These are phyloP conservation scores for Phoma sp. DNA, from an alignment of 2,329 filamentous ascomycete species.

Conservation along the genomic window DNA sequence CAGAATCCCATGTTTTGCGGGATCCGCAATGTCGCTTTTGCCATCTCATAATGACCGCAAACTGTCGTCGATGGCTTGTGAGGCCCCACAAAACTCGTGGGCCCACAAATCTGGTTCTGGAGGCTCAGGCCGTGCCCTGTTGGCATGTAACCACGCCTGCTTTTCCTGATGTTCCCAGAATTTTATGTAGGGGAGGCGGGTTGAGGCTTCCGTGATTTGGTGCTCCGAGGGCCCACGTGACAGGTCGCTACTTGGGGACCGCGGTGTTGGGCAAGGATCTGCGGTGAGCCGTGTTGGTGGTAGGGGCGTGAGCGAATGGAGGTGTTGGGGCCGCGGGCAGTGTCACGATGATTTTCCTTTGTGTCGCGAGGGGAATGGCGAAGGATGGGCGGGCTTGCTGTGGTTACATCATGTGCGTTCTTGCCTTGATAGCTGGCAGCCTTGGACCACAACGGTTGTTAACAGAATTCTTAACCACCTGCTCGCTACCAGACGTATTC, in stretches of 20 bases:
- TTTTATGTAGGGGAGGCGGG: background rate
- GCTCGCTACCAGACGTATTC: background rate
- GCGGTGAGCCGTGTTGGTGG: background rate
- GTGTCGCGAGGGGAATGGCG: background rate
- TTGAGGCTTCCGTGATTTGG: background rate
- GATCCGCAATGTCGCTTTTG: background rate
- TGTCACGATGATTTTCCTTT: constrained; percentile 8
- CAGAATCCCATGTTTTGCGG: background rate
- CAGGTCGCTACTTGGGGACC: background rate
- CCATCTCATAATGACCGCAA: constrained; percentile 6
- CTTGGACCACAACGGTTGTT: background rate
- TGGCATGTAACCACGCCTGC: background rate
- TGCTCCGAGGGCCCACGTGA: background rate
- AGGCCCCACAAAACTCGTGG: background rate
- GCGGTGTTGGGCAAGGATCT: background rate
- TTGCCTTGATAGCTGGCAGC: background rate
- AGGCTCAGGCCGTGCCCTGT: background rate
- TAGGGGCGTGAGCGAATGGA: background rate
- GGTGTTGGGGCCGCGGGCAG: background rate
- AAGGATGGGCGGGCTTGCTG: background rate
- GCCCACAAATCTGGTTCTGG: background rate
- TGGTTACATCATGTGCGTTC: constrained; percentile 1
- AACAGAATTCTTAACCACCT: background rate
- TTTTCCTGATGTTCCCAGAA: background rate
- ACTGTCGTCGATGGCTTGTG: constrained; percentile 9